Base-by-base conservation (phyloP, 305 asterid genomes). In the Fraxinus ornus region DNA sequence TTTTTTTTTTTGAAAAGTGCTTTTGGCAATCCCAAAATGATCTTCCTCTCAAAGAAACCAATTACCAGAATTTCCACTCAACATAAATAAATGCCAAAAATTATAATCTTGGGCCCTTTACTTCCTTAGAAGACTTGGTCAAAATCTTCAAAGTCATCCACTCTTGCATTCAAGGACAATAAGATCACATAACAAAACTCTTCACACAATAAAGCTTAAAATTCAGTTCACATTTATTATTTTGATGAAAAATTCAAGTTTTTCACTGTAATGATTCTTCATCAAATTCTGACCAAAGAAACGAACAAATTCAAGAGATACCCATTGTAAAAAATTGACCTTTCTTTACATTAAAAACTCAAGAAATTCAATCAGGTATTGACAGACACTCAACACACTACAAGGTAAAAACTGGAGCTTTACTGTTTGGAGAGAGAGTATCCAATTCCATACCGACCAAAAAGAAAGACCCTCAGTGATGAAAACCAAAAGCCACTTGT, bases 371-470 rank as follows among this genome's bases (percentile, higher is more conserved):
- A 49, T 49, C 37, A 68, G 75, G 75, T 30, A 26, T 28, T 68
- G n/a, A 68, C 75, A 28, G 37, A 35, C 39, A 76, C 37, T 76
- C 64, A 81, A 78, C 8, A 71, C 52, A 4, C 21, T 4, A 49
- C 15, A 3, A n/a, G 75, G 75, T 12, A 4, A 32, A 79, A 81
- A 62, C 19, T 5, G 19, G 72, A 39, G 41, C 76, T 62, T 19
- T 57, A 72, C 70, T 72, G 22, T 47, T 81, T 30, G 74, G 44
- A 41, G n/a, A 21, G 17, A 77, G 87, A 84, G 83, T 75, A 75
- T 86, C 80, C 26, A 85, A 88, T 89, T 84, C 88, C 81, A 87
- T 83, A 86, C 94, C 91, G 88, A 88, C 95, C 93, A 90, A 88
- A 91, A 86, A 87, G 91, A 86, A 83, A 84, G 88, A 49, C 62